These are phyloP conservation scores for Linnemannia exigua DNA, from an alignment of 192 early-diverging fungal genomes.

Conservation along the genomic window DNA sequence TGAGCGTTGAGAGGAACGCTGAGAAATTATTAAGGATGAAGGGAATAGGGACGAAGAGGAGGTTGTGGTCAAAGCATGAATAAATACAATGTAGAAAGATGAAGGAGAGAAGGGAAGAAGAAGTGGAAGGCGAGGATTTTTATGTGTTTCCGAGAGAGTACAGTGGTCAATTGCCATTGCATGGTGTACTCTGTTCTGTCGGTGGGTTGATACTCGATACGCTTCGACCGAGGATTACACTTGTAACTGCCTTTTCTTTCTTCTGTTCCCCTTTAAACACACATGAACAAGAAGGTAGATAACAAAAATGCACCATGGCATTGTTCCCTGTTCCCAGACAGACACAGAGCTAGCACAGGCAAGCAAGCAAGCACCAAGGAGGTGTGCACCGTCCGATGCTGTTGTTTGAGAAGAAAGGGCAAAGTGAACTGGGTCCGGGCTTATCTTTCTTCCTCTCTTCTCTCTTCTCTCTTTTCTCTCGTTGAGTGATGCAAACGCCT, in stretches of 20 bases:
- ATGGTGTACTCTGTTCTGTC: no score
- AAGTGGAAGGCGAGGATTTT: neutral
- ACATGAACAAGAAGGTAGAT: neutral
- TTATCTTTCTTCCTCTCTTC: neutral
- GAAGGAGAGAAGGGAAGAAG: neutral
- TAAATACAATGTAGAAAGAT: neutral
- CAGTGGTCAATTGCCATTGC: neutral
- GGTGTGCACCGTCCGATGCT: neutral
- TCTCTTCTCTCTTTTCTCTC: no score
- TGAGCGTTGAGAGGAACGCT: neutral
- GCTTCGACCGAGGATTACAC: neutral
- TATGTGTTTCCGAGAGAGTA: neutral
- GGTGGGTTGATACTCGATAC: neutral
- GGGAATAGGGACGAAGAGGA: neutral
- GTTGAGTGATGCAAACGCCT: neutral
- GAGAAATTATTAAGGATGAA: neutral
- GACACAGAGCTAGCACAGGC: neutral
- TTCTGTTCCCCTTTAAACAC: neutral
- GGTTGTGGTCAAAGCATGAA: neutral
- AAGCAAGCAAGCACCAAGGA: neutral
- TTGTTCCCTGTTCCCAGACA: neutral
- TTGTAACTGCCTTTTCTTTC: neutral
- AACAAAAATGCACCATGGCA: neutral
- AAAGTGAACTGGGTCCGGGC: neutral
- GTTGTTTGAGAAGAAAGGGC: neutral